Evolutionary conservation across 176 grass and related monocot genomes (phyloP), one percentile per base, ranked within the genome.

Genomic region (Oryza meridionalis): DNA sequence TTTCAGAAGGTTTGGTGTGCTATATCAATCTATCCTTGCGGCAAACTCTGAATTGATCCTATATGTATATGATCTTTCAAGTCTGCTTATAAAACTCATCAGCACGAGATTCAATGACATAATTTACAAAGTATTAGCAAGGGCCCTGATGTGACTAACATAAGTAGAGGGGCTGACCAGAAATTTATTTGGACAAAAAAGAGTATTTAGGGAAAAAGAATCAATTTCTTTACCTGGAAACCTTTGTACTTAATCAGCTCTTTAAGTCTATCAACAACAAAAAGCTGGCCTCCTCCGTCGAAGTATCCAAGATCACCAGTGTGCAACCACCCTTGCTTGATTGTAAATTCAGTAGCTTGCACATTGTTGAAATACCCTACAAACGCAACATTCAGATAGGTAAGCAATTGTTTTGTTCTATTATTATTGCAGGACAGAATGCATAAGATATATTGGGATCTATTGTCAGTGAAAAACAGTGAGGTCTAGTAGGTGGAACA

Each of bases 191-290:
- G 38, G 35, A 37, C 35, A 37, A 37, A 37, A 37, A 6, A 40
- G 14, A 73, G 5, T 46, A 26, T 75, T 69, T 44, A 62, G 22
- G 55, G 7, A n/a, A 47, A 80, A 79, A 43, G 37, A 40, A 40
- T 12, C 1, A 25, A 13, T 76, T 50, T 59, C 2, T 7, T 77
- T 95, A 98, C 91, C 93, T 95, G 96, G 70, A 88, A 95, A 83
- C 96, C 96, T 86, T 95, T 95, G 87, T 90, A 98, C 77, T 95
- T 98, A 75, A 98, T 98, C 73, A 98, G 84, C 82, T 95, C 96
- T 92, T 98, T 98, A 42, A 98, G 93, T 40, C 96, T 90, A 77
- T 98, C 96, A 42, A 98, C 96, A 76, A 98, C 93, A 76, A 84
- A 94, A 77, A 98, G 85, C 43, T 90, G 93, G 17, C 93, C 96